Conservation (phyloP, 1,284 basidiomycete species). For the Cryptococcus amylolentus region DNA sequence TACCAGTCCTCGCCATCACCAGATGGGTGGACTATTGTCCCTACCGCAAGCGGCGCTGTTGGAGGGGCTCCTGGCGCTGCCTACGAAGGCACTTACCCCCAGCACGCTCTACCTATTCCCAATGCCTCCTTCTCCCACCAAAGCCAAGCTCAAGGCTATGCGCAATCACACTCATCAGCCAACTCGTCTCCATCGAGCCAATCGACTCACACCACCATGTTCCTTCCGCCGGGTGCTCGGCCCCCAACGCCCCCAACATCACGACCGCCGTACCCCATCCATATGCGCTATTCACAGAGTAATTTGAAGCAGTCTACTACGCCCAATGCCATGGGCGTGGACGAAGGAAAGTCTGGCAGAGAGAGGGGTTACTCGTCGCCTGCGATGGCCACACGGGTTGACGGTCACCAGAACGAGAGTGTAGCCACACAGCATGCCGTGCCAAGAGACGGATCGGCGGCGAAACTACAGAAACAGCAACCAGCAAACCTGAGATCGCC, state of each 20-base stretch:
- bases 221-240: constrained; percentile 36
- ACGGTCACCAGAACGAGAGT: not conserved
- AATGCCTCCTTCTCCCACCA: constrained; percentile 8
- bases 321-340: constrained; percentile 1
- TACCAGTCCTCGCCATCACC: constrained; percentile 14
- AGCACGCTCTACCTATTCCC: constrained; percentile 7
- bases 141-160: not conserved
- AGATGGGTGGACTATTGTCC: constrained; percentile 17
- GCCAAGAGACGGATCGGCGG: not conserved
- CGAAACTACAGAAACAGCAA: not conserved
- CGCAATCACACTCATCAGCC: not conserved
- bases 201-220: constrained; percentile 19
- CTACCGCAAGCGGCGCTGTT: not conserved
- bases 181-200: constrained; percentile 12
- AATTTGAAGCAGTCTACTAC: constrained; percentile 13
- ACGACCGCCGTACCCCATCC: constrained; percentile 15
- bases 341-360: constrained; percentile 1
- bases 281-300: constrained; percentile 20
- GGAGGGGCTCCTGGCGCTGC: not conserved
- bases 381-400: not conserved
- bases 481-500: not conserved
- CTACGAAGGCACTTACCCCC: not conserved
- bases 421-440: not conserved
- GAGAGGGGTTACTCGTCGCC: constrained; percentile 8
- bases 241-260: constrained; percentile 31